These are phyloP conservation scores for Nicotiana attenuata DNA, from an alignment of 257 asterid species.

Conservation along the genomic window DNA sequence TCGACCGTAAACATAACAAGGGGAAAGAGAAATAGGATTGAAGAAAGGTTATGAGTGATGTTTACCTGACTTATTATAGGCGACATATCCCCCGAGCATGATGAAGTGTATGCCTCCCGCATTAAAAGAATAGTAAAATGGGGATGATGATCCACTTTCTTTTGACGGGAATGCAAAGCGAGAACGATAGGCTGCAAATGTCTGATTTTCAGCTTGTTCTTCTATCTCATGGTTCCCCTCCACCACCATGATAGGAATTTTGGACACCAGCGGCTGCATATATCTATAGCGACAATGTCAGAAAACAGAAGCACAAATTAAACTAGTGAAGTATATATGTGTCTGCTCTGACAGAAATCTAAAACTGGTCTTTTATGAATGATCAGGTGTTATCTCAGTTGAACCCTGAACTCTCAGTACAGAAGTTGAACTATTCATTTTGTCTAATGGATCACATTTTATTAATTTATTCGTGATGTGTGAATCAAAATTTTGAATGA, in stretches of 20 bases:
- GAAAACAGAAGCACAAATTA: neutral
- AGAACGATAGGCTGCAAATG: conserved; percentile 70
- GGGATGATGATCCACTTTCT: conserved; percentile 77
- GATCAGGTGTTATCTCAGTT: neutral
- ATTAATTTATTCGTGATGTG: neutral
- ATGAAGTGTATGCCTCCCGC: conserved; percentile 94
- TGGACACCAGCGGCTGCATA: conserved; percentile 81
- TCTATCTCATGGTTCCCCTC: conserved; percentile 98
- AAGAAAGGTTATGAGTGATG: neutral
- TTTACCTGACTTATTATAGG: conserved; percentile 63
- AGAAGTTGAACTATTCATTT: neutral
- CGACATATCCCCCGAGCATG: conserved; percentile 72
- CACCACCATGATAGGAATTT: conserved; percentile 83
- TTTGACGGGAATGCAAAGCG: conserved; percentile 80
- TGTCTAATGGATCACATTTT: neutral
- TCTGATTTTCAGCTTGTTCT: conserved; percentile 57
- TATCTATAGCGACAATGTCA: conserved; percentile 36
- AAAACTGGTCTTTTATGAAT: neutral
- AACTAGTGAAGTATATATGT: neutral
- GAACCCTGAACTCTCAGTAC: neutral
- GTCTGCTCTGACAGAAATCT: neutral
- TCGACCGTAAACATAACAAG: neutral
- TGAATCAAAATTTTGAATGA: neutral
- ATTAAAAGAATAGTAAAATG: conserved; percentile 77
- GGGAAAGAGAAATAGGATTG: neutral